Conservation (phyloP, 148 eudicot genomes). For the Euryodendron excelsum region DNA sequence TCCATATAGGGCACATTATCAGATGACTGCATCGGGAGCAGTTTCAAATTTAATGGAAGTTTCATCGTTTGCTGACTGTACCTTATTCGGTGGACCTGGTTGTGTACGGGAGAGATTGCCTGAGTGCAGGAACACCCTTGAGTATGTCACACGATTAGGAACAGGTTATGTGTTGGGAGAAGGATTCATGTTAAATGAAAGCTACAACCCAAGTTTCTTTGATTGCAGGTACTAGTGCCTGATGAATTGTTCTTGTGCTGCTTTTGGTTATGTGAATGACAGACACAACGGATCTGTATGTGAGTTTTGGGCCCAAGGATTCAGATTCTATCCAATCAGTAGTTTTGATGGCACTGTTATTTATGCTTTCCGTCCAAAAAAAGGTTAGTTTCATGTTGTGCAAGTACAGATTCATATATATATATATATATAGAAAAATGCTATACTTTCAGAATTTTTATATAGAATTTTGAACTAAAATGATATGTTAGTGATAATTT, state of each 20-base stretch:
- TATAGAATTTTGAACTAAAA: too few relatives aligned
- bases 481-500: too few relatives aligned
- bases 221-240: neutral
- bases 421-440: too few relatives aligned
- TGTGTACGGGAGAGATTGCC: neutral
- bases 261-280: neutral
- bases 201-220: neutral
- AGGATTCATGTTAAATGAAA: neutral
- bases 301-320: neutral
- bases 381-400: neutral
- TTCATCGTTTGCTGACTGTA: neutral
- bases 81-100: neutral
- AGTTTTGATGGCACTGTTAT: neutral
- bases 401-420: too few relatives aligned
- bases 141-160: neutral
- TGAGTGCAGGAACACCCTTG: neutral
- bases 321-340: neutral
- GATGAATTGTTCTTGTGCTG: neutral
- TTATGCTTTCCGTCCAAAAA: neutral
- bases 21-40: neutral
- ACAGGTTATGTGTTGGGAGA: neutral
- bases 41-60: neutral
- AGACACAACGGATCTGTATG: neutral
- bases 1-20: neutral
- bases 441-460: too few relatives aligned